Conservation (phyloP, 2,329 filamentous ascomycete species). For the Rasamsonia emersonii region DNA sequence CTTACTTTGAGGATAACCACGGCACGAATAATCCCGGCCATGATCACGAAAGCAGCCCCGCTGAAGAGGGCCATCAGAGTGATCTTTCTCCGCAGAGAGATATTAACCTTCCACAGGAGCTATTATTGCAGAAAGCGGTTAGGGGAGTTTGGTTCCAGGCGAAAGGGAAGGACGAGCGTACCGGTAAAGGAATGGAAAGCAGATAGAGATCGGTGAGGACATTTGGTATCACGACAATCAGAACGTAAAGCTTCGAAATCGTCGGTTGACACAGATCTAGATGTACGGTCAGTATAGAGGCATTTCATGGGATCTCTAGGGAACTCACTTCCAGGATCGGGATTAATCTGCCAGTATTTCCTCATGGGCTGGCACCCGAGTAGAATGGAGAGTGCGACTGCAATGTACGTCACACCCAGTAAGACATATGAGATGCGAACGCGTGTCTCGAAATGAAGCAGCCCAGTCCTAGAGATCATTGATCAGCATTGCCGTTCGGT, state of each 20-base stretch:
- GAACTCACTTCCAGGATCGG: slow-evolving; percentile 46
- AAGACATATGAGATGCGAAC: slow-evolving; percentile 44
- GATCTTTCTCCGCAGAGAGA: slow-evolving; percentile 41
- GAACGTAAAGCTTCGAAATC: slow-evolving; percentile 39
- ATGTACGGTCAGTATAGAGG: slow-evolving; percentile 1
- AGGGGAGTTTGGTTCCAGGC: background rate
- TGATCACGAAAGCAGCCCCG: slow-evolving; percentile 46
- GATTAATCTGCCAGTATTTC: slow-evolving; percentile 51
- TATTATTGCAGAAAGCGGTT: slow-evolving; percentile 21
- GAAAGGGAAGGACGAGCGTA: slow-evolving; percentile 15
- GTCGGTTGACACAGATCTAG: slow-evolving; percentile 40
- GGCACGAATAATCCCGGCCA: slow-evolving; percentile 44
- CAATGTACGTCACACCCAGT: slow-evolving; percentile 40
- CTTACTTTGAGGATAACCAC: slow-evolving; percentile 37
- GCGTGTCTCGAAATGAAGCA: slow-evolving; percentile 30
- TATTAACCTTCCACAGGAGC: slow-evolving; percentile 45
- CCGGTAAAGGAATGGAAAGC: slow-evolving; percentile 48
- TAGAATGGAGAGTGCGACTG: slow-evolving; percentile 40
- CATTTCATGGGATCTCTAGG: background rate
- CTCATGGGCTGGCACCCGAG: slow-evolving; percentile 46
- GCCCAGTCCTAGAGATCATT: slow-evolving; percentile 23
- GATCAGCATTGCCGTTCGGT: background rate
- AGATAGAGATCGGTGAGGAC: slow-evolving; percentile 50
- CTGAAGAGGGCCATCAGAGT: slow-evolving; percentile 45
- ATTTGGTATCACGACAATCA: slow-evolving; percentile 42